phyloP scores from a whole-genome alignment of 225 moss, liverwort and hornwort genomes.

The Pleurozium schreberi region DNA sequence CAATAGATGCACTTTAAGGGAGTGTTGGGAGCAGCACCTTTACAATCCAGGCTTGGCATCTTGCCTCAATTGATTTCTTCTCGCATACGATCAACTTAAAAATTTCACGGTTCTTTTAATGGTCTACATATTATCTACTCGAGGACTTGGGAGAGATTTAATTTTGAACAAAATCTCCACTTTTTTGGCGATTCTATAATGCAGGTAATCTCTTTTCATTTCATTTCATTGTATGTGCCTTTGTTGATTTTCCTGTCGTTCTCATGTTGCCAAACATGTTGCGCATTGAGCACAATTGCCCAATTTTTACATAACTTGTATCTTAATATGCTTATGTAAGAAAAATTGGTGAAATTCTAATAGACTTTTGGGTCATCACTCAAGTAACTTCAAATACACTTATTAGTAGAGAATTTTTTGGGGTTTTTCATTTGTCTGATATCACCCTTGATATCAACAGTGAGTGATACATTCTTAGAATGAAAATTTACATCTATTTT shows the following conservation, averaged over 20 bases:
- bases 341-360: background rate
- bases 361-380: background rate
- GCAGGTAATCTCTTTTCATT: background rate
- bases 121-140: background rate
- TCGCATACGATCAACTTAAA: background rate
- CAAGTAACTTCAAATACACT: background rate
- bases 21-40: background rate
- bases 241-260: background rate
- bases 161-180: background rate
- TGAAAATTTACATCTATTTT: no score
- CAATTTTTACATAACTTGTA: background rate
- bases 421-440: background rate
- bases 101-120: background rate
- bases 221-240: background rate
- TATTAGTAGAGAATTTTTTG: no score
- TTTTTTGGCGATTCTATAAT: background rate
- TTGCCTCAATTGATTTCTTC: background rate
- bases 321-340: background rate
- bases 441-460: background rate
- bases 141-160: background rate
- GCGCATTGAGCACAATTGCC: background rate
- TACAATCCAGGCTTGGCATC: conserved; percentile 15
- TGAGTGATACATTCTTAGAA: background rate
- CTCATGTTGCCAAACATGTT: background rate
- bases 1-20: conserved; percentile 39